phyloP scores from a whole-genome alignment of 2,329 filamentous ascomycete species.

The Microdochium bolleyi region DNA sequence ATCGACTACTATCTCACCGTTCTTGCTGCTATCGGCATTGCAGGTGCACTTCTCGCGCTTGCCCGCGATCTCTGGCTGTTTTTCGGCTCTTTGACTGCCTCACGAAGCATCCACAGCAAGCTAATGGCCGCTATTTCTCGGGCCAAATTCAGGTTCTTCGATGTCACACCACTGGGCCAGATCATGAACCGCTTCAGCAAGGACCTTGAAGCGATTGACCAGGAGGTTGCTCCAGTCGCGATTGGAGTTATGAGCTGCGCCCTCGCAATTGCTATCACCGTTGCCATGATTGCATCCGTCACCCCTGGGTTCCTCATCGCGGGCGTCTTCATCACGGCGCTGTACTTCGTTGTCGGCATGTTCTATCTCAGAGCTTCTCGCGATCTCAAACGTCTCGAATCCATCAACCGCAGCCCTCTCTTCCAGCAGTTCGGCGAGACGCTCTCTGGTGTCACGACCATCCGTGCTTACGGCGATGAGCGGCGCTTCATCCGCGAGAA shows the following conservation, averaged over 20 bases:
- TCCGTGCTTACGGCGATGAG: conserved; percentile 92
- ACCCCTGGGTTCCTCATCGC: conserved; percentile 88
- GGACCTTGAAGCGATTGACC: conserved; percentile 88
- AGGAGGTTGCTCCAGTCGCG: conserved; percentile 89
- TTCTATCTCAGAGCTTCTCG: conserved; percentile 92
- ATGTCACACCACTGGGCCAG: conserved; percentile 89
- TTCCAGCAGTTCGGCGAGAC: conserved; percentile 99
- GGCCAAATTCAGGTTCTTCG: conserved; percentile 96
- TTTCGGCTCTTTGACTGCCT: conserved; percentile 83
- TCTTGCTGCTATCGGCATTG: conserved; percentile 71
- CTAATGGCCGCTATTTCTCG: conserved; percentile 74
- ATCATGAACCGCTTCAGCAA: conserved; percentile 99
- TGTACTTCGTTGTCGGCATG: conserved; percentile 76
- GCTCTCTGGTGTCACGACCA: conserved; percentile 87
- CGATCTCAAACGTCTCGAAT: conserved; percentile 91
- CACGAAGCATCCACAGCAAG: conserved; percentile 70
- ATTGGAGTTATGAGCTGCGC: conserved; percentile 64
- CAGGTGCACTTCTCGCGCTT: conserved; percentile 75
- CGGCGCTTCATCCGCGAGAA: conserved; percentile 91
- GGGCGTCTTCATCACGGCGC: conserved; percentile 70
- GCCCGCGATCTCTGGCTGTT: conserved; percentile 83
- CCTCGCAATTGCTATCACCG: conserved; percentile 69
- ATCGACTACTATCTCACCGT: conserved; percentile 75
- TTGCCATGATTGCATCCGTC: conserved; percentile 78
- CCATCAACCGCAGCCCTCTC: conserved; percentile 84